A percentile compares a stretch with the other conserved stretches of the same genome.
Evolutionary conservation across 2,329 filamentous ascomycete species (phyloP).

Genomic region (Lasiodiplodia gonubiensis): DNA sequence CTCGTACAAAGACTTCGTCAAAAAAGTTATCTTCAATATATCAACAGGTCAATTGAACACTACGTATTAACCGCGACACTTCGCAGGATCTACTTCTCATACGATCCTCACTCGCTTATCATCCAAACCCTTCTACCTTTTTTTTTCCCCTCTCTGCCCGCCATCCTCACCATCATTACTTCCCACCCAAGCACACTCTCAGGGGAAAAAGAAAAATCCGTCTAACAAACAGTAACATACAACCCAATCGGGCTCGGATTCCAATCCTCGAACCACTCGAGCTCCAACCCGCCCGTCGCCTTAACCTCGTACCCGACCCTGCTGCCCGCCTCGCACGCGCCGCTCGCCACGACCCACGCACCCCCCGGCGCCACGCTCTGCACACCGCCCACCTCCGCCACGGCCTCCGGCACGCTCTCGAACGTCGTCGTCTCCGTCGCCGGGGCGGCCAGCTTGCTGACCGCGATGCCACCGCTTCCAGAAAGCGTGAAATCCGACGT

Average conservation of each 20-base stretch:
- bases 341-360: slow-evolving; percentile 59
- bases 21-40: too few species aligned
- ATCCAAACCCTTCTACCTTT: background rate
- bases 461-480: slow-evolving; percentile 58
- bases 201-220: accelerated
- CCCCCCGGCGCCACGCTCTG: slow-evolving; percentile 59
- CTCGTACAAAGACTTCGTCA: too few species aligned
- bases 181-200: background rate
- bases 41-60: too few species aligned
- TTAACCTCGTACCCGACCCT: slow-evolving; percentile 60
- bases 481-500: slow-evolving; percentile 58
- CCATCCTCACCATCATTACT: background rate
- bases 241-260: slow-evolving; percentile 56
- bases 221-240: slow-evolving; percentile 35
- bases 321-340: slow-evolving; percentile 61
- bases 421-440: slow-evolving; percentile 60
- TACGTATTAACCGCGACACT: too few species aligned
- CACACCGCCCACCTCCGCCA: slow-evolving; percentile 32
- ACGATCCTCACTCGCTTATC: too few species aligned
- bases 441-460: slow-evolving; percentile 55
- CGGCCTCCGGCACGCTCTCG: slow-evolving; percentile 54
- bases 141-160: too few species aligned
- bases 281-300: slow-evolving; percentile 55
- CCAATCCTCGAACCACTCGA: slow-evolving; percentile 70
- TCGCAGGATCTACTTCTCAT: too few species aligned